phyloP scores from a whole-genome alignment of 768 basidiomycete species.

The Mycena haematopus region DNA sequence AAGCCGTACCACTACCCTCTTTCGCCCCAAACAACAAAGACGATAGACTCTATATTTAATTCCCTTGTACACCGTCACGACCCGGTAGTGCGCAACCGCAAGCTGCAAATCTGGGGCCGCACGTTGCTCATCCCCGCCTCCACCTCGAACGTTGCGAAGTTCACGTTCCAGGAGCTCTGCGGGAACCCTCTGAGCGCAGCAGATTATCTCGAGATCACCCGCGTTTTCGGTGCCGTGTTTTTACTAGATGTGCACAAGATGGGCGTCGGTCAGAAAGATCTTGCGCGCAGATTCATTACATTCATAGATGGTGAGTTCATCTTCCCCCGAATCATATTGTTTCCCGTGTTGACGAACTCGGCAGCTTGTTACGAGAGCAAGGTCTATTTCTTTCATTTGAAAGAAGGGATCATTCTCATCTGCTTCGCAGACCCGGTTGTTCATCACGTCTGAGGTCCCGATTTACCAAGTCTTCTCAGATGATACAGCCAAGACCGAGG shows the following conservation, averaged over 20 bases:
- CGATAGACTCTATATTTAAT: constrained; percentile 59
- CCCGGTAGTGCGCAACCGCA: constrained; percentile 62
- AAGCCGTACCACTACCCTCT: constrained; percentile 80
- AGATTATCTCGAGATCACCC: constrained; percentile 94
- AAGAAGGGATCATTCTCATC: not conserved
- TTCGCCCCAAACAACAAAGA: constrained; percentile 74
- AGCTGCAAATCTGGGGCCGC: constrained; percentile 91
- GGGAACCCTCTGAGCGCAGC: constrained; percentile 90
- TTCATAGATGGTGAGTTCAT: constrained; percentile 84
- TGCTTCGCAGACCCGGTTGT: constrained; percentile 78
- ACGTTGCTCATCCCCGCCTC: constrained; percentile 79
- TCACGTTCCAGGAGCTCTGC: constrained; percentile 86
- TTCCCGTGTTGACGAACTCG: not conserved
- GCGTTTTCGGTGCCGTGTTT: constrained; percentile 87
- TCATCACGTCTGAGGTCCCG: constrained; percentile 91
- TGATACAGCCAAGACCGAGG: constrained; percentile 48
- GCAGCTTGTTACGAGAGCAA: constrained; percentile 92
- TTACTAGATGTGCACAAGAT: constrained; percentile 88
- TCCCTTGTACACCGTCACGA: constrained; percentile 61
- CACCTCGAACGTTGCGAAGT: constrained; percentile 80
- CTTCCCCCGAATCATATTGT: not conserved
- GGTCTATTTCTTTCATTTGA: constrained; percentile 43
- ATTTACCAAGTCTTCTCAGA: constrained; percentile 91
- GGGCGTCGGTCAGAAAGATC: constrained; percentile 85
- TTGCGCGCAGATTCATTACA: constrained; percentile 94